These are phyloP conservation scores for Potentilla sterilis DNA, from an alignment of 306 rosid species.

Conservation along the genomic window DNA sequence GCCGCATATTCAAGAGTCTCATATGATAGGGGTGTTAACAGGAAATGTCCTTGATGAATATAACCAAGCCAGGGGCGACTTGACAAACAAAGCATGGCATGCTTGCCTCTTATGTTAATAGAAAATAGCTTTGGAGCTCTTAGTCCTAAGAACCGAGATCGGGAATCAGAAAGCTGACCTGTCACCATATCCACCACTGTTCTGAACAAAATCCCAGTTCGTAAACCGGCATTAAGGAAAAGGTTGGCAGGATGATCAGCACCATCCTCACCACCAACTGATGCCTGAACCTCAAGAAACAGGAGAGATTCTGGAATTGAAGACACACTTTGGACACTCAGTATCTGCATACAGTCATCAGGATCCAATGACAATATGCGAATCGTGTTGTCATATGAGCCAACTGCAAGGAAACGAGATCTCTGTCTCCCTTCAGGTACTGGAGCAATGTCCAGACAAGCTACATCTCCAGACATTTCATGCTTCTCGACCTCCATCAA, in stretches of 20 bases:
- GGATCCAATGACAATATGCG: conserved; percentile 91
- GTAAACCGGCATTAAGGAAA: conserved; percentile 87
- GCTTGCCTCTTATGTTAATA: conserved; percentile 73
- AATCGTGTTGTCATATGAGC: conserved; percentile 89
- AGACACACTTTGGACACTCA: conserved; percentile 90
- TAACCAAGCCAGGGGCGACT: conserved; percentile 99
- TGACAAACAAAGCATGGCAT: conserved; percentile 94
- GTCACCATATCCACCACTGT: conserved; percentile 99
- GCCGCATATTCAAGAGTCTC: conserved; percentile 98
- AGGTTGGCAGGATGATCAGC: conserved; percentile 99
- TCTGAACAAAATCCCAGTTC: conserved; percentile 88
- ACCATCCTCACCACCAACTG: conserved; percentile 96
- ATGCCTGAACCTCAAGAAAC: conserved; percentile 93
- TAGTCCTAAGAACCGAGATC: conserved; percentile 92
- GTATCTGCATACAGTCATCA: conserved; percentile 91
- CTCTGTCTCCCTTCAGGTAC: conserved; percentile 97
- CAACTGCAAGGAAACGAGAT: conserved; percentile 96
- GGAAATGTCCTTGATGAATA: conserved; percentile 98
- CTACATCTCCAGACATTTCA: conserved; percentile 98
- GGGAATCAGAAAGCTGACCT: conserved; percentile 96
- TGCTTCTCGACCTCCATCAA: conserved; percentile 96
- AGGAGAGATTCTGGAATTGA: conserved; percentile 96
- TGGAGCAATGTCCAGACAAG: conserved; percentile 95
- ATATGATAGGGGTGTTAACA: conserved; percentile 90
- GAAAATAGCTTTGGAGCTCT: conserved; percentile 92